Base-by-base conservation (phyloP, 2,329 filamentous ascomycete species). In the Colletotrichum echinochloae region DNA sequence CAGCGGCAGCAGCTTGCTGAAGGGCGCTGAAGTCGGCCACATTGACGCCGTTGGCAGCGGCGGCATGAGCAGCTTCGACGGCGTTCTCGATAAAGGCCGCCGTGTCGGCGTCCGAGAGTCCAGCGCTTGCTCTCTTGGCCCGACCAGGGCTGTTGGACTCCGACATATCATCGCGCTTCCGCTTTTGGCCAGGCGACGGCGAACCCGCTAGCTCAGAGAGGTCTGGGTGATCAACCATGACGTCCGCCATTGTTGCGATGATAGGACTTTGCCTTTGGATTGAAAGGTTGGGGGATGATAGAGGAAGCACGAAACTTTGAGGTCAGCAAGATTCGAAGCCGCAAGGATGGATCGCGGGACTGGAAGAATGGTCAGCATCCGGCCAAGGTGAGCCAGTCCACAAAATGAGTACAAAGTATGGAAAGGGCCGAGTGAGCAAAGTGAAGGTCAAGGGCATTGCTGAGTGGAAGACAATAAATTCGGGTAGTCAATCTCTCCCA, bases 11-110 rank as follows among this genome's bases (percentile, higher is more conserved):
- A 12, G 87, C 87, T 75, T 88, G 87, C 73, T 88, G 86, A 7
- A 89, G 82, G 39, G 87, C 87, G 72, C 83, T 85, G 74, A 89
- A 88, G 74, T 89, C 87, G 70, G 86, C 85, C 35, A 86, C 84
- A 37, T 83, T 85, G 60, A 86, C 83, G 23, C 81, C 82, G 49
- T 77, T 80, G 12, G 79, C 77, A 16, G 78, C 79, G 37, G 81
- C 81, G 3, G 77, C 79, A 41, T 81, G 79, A 39, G 74, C 78
- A 23, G 79, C 79, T 70, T 87, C 86, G 35, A 88, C 84, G 52
- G 85, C 83, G 73, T 81, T 86, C 73, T 89, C 86, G 39, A 89
- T 86, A 74, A 88, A 89, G 18, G 86, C 82, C 3, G 85, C 82
- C 28, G 85, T 80, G 44, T 85, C 84, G 16, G 80, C 75, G 39